Evolutionary conservation across 2,329 filamentous ascomycete species (phyloP).

Genomic region (Thelonectria rubi): DNA sequence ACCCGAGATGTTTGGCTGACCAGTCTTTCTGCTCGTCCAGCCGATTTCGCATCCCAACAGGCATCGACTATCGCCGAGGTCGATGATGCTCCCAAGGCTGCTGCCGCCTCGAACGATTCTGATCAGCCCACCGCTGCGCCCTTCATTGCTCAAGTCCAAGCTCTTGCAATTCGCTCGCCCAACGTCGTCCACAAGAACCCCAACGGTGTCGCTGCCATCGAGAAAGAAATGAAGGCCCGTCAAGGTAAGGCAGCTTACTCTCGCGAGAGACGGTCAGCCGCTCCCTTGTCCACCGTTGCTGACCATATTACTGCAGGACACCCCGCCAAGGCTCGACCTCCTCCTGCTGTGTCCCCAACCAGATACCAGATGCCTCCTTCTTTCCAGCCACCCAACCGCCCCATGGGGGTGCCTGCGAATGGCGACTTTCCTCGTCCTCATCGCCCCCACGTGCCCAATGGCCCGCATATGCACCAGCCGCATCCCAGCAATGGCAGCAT

Average conservation of each 20-base stretch:
- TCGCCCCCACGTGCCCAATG: slow-evolving; percentile 47
- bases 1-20: slow-evolving; percentile 26
- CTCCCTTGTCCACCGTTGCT: slow-evolving; percentile 25
- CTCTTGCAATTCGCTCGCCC: slow-evolving; percentile 16
- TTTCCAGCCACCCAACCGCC: slow-evolving; percentile 50
- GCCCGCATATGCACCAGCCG: slow-evolving; percentile 57
- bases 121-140: slow-evolving; percentile 38
- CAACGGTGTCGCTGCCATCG: slow-evolving; percentile 27
- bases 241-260: slow-evolving; percentile 27
- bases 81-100: slow-evolving; percentile 29
- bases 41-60: slow-evolving; percentile 30
- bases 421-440: slow-evolving; percentile 46
- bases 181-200: slow-evolving; percentile 25
- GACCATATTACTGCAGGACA: slow-evolving; percentile 29
- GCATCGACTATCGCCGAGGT: slow-evolving; percentile 28
- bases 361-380: slow-evolving; percentile 56
- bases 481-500: slow-evolving; percentile 65
- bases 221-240: slow-evolving; percentile 29
- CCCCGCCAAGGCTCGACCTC: slow-evolving; percentile 41
- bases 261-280: slow-evolving; percentile 8
- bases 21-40: slow-evolving; percentile 18
- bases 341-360: slow-evolving; percentile 45
- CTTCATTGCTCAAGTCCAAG: slow-evolving; percentile 20
- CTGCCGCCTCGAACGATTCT: slow-evolving; percentile 28
- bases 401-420: slow-evolving; percentile 44